Percentiles rank a stretch among this genome's conserved stretches.
Conservation (phyloP, 2,329 filamentous ascomycete genomes). For the Ophiostoma sp. region DNA sequence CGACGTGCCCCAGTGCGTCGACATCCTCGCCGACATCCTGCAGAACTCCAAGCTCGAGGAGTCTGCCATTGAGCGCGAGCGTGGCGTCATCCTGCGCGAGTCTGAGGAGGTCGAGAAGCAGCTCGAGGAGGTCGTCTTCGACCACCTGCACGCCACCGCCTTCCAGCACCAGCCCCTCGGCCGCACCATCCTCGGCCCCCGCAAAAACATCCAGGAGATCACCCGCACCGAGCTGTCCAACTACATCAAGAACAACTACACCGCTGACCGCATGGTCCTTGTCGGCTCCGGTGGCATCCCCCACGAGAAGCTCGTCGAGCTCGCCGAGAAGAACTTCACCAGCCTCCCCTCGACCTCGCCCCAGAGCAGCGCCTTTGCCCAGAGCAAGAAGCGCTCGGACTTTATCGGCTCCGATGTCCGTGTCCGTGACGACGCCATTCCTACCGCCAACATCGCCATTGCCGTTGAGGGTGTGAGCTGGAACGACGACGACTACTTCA, state of each 20-base stretch:
- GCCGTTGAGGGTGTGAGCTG: conserved; percentile 99
- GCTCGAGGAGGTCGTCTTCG: conserved; percentile 98
- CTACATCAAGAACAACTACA: conserved; percentile 99
- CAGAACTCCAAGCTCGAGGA: conserved; percentile 98
- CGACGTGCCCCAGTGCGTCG: conserved; percentile 91
- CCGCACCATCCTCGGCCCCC: conserved; percentile 94
- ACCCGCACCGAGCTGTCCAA: conserved; percentile 80
- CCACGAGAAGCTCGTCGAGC: conserved; percentile 87
- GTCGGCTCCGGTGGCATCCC: conserved; percentile 92
- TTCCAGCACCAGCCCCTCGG: conserved; percentile 95
- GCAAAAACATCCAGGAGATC: conserved; percentile 97
- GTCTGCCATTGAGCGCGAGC: conserved; percentile 89
- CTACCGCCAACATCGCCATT: conserved; percentile 94
- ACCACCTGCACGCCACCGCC: conserved; percentile 96
- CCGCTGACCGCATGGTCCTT: conserved; percentile 97
- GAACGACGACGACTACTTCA: conserved; percentile 99
- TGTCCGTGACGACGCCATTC: conserved; percentile 92
- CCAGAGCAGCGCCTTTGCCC: conserved; percentile 66
- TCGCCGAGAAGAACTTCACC: conserved; percentile 94
- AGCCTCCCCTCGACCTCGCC: conserved; percentile 69
- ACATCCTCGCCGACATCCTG: conserved; percentile 98
- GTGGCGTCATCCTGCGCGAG: conserved; percentile 96
- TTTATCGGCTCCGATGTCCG: conserved; percentile 96
- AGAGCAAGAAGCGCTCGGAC: conserved; percentile 82
- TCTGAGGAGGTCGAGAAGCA: conserved; percentile 99